A percentile compares a stretch with the other conserved stretches of the same genome.
phyloP scores from a whole-genome alignment of 257 asterid species.

The Plantago ovata region DNA sequence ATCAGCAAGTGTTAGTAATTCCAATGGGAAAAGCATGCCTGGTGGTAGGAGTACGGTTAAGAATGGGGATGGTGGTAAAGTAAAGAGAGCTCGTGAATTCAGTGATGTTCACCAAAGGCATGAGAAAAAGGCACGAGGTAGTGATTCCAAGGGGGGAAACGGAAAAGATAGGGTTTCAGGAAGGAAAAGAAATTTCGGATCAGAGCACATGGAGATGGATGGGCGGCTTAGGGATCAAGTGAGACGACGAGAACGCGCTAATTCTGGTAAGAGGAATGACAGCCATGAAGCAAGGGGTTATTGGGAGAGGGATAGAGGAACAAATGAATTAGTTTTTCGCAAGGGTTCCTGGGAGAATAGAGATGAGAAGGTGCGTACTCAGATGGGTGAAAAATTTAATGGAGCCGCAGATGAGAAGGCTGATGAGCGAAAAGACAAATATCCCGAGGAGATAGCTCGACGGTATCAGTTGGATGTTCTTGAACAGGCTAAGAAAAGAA shows the following conservation, averaged over 20 bases:
- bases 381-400: conserved; percentile 29
- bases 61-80: conserved; percentile 21
- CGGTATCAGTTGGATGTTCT: conserved; percentile 94
- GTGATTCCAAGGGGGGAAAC: conserved; percentile 46
- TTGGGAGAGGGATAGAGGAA: conserved; percentile 91
- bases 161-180: conserved; percentile 42
- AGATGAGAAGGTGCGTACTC: conserved; percentile 44
- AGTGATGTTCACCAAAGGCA: conserved; percentile 29
- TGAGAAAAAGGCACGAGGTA: conserved; percentile 41
- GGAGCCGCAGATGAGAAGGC: conserved; percentile 41
- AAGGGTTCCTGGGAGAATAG: conserved; percentile 78
- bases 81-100: conserved; percentile 31
- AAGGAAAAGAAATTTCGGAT: conserved; percentile 68
- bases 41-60: conserved; percentile 21
- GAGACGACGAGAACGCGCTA: conserved; percentile 57
- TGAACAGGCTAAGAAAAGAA: conserved; percentile 88
- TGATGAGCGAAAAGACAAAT: conserved; percentile 50
- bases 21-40: conserved; percentile 26
- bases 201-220: conserved; percentile 47
- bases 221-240: conserved; percentile 49
- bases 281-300: conserved; percentile 66
- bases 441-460: conserved; percentile 89
- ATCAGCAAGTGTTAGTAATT: conserved; percentile 23
- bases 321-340: conserved; percentile 71
- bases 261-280: conserved; percentile 49